Conservation (phyloP, 2,329 filamentous ascomycete genomes). For the Colletotrichum sp. region DNA sequence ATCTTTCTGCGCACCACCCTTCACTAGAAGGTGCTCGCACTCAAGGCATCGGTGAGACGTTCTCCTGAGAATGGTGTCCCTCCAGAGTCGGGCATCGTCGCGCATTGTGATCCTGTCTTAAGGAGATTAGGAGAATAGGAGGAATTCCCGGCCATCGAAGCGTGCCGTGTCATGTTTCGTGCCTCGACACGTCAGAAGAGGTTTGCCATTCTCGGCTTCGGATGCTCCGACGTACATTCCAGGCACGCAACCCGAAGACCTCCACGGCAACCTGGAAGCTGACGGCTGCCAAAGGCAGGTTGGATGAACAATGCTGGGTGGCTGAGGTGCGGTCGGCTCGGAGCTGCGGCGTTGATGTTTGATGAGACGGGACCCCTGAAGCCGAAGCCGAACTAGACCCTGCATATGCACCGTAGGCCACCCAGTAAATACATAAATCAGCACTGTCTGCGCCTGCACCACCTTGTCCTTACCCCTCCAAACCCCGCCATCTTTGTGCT, state of each 20-base stretch:
- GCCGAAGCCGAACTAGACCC: neutral
- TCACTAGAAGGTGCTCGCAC: neutral
- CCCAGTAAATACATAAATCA: neutral
- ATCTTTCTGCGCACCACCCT: neutral
- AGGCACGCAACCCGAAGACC: neutral
- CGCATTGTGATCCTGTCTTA: slow-evolving; percentile 1
- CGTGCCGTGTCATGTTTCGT: neutral
- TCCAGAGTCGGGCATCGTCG: neutral
- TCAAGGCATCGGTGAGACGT: neutral
- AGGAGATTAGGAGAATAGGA: slow-evolving; percentile 21
- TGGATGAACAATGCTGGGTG: neutral
- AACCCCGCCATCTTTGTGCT: slow-evolving; percentile 1
- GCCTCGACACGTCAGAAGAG: slow-evolving; percentile 14
- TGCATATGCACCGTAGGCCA: neutral
- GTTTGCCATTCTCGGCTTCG: slow-evolving; percentile 3
- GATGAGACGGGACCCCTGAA: neutral
- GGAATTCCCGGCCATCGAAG: neutral
- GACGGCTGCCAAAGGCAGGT: neutral
- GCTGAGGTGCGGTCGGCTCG: neutral
- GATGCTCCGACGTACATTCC: slow-evolving; percentile 1
- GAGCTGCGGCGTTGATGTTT: neutral
- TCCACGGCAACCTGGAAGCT: neutral
- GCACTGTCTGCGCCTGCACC: neutral
- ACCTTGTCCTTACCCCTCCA: neutral
- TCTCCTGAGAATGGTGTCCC: neutral